phyloP scores from a whole-genome alignment of 2,329 filamentous ascomycete species.

The Sporothrix phasma region DNA sequence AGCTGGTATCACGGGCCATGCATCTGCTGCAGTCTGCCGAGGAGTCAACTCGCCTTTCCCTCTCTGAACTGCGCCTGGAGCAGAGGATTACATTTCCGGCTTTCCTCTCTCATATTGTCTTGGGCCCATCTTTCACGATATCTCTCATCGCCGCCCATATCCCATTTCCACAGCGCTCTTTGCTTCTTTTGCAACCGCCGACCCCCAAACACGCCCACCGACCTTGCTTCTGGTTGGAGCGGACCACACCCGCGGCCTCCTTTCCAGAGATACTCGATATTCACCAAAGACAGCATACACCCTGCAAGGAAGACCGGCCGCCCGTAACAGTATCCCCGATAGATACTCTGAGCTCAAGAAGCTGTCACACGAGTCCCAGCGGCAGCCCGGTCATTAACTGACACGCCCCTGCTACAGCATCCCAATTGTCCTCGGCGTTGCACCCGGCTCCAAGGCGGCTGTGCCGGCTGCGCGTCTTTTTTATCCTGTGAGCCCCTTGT shows the following conservation, averaged over 20 bases:
- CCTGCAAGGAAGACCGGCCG: neutral
- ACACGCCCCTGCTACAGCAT: neutral
- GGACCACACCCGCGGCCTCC: conserved; percentile 1
- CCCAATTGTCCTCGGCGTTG: neutral
- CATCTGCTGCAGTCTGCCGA: neutral
- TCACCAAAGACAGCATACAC: neutral
- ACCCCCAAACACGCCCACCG: neutral
- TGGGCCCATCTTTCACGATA: neutral
- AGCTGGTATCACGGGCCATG: neutral
- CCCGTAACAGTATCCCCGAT: neutral
- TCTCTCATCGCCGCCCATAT: neutral
- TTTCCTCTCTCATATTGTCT: neutral
- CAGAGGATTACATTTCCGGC: too few species aligned
- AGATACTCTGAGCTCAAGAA: neutral
- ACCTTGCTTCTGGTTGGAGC: conserved; percentile 8
- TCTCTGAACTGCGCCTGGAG: neutral
- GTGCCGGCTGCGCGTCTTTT: conserved; percentile 1
- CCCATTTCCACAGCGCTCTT: neutral
- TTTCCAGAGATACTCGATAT: neutral
- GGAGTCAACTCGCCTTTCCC: conserved; percentile 7
- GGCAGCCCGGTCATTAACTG: neutral
- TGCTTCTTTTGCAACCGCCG: neutral
- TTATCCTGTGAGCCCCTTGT: neutral
- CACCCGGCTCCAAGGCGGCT: conserved; percentile 1
- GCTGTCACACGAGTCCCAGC: conserved; percentile 4